Evolutionary conservation across 225 moss, liverwort and hornwort genomes (phyloP), one percentile per base, ranked within the genome.

Genomic region (Takakia lepidozioides): DNA sequence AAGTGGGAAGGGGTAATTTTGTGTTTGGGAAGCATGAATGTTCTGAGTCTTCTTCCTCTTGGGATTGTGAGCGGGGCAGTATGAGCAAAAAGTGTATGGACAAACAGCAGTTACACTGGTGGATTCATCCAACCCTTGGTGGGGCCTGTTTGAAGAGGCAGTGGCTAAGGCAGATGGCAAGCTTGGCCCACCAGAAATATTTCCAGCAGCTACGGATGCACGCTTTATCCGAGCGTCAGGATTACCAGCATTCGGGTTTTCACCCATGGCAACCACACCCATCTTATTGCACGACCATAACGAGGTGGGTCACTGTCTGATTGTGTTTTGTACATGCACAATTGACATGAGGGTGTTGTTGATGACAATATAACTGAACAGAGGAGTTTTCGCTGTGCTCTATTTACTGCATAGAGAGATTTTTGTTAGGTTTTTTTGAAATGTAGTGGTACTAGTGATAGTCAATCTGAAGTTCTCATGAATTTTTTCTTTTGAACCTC

Each of bases 211-310:
- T 5, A 61, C 86, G 38, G 89, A 86, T 58, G 71, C 75, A 42
- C 80, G 82, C 1, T 86, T 54, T 19, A 48, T 82, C 22, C 46
- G 83, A 58, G 54, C 43, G 18, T 54, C 79, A n/a, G 76, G 73
- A 34, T 57, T 49, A n/a, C 68, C 85, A 52, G 82, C 80, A n/a
- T 76, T 89, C 43, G 69, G 63, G 5, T 83, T 89, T 58, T 58
- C 89, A 14, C 74, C 85, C 10, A 65, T 89, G 25, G 56, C 74
- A 15, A 63, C 72, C 38, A 70, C 83, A 9, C 80, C 80, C 1
- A 38, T 49, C 10, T 61, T 76, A 38, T 15, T 83, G 17, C 89
- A 89, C 26, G 61, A 45, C 17, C 59, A 83, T 47, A 64, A 89
- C 43, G 89, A 85, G 80, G 88, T 89, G 19, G 1, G 60, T 8